Base-by-base conservation (phyloP, 495 filamentous ascomycete genomes). In the Penicillium cosmopolitanum region DNA sequence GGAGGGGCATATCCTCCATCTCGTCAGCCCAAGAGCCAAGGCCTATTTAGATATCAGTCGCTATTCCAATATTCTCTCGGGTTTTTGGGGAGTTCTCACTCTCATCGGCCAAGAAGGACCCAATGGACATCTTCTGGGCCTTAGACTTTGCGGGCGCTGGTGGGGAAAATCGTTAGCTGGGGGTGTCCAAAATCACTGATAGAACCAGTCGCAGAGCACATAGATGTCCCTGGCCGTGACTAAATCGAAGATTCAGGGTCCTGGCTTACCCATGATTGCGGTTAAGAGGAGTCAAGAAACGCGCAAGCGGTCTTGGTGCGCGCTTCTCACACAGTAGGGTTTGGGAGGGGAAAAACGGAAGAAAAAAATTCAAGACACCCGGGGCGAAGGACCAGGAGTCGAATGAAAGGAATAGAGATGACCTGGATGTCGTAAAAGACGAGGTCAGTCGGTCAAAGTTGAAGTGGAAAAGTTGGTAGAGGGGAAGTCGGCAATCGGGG, bases 11-110 rank as follows among this genome's bases (percentile, higher is more conserved):
- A 64, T 95, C 90, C 72, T 98, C 95, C 83, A 98, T 96, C 70
- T 98, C 95, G 80, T 98, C 95, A 63, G 95, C 95, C 95, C 95
- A 98, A 59, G 95, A 97, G 69, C 92, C 92, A 63, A 91, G 85
- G 65, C 87, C 93, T 96, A 69, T 63, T 59, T 15, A 55, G 46
- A 12, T 31, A 66, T 82, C 72, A 82, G 79, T 66, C 74, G 67
- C 67, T 60, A 63, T 61, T 47, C 64, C 50, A n/a, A 52, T 52
- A 52, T 35, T 48, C 28, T 58, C 51, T 59, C 38, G 54, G 53
- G 59, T 52, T 56, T 42, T 51, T 16, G 11, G 51, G 62, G 50
- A 51, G 65, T 4, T 75, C 86, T 71, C 82, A 97, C 94, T 86
- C 73, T 90, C 84, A 68, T 97, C 91, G 58, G 82, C 83, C 81